Percentiles rank a stretch among this genome's conserved stretches.
These are phyloP conservation scores for Marasmius oreades DNA, from an alignment of 1,284 basidiomycete species.

Conservation along the genomic window DNA sequence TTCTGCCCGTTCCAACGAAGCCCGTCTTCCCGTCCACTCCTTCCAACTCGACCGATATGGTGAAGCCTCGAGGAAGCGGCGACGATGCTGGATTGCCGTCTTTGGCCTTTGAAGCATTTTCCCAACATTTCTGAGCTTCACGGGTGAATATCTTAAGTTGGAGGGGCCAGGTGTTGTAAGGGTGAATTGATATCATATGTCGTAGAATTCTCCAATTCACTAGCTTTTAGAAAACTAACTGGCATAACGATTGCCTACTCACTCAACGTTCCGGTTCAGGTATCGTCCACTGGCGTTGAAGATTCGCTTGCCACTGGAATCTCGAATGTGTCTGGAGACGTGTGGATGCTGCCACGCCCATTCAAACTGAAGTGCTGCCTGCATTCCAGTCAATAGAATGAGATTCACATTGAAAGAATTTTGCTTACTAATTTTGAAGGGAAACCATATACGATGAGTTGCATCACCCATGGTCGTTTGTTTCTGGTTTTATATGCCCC, in stretches of 20 bases:
- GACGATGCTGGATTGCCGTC: constrained; percentile 7
- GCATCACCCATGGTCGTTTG: constrained; percentile 85
- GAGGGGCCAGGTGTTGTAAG: constrained; percentile 62
- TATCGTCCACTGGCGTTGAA: constrained; percentile 32
- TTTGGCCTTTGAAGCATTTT: constrained; percentile 22
- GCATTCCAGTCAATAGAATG: neutral
- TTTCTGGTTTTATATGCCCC: constrained; percentile 75
- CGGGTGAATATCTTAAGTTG: constrained; percentile 68
- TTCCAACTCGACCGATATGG: constrained; percentile 55
- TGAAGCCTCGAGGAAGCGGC: constrained; percentile 50
- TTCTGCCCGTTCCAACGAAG: constrained; percentile 41
- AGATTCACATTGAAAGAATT: neutral
- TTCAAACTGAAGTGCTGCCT: constrained; percentile 84
- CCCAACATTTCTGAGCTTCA: constrained; percentile 54
- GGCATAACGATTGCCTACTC: constrained; percentile 20
- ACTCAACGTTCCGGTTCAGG: constrained; percentile 47
- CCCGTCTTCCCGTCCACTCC: constrained; percentile 71
- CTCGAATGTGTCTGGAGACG: constrained; percentile 54
- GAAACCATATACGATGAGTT: constrained; percentile 86
- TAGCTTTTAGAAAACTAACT: neutral
- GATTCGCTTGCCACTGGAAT: constrained; percentile 34
- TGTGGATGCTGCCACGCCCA: constrained; percentile 89
- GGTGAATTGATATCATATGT: constrained; percentile 54
- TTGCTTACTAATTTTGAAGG: constrained; percentile 65
- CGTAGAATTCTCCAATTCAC: constrained; percentile 39